Base-by-base conservation (phyloP, 192 early-diverging fungal genomes). In the Rhizoclosmatium globosum region DNA sequence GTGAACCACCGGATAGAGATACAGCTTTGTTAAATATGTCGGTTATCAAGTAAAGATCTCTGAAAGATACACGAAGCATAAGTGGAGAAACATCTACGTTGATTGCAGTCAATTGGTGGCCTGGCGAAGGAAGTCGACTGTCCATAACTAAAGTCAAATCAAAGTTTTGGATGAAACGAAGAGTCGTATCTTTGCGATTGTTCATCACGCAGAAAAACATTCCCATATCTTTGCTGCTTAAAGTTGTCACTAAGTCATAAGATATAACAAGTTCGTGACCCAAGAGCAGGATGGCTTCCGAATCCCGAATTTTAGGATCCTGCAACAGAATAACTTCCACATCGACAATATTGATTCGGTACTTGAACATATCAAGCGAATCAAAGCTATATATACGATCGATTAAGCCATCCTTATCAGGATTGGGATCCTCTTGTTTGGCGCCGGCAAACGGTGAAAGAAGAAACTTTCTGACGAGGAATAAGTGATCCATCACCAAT, bases 131-230 rank as follows among this genome's bases (percentile, higher is more conserved):
- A 7, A 86, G 85, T 11, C 91, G 90, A 46, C 87, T 90, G 76
- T 97, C 95, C 90, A 96, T 90, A 0, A 91, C 89, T 31, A 95
- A 68, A 3, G 92, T 91, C 17, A 97, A 81, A 64, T 97, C 92
- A 82, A 97, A 97, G 57, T 94, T 94, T 74, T 98, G 94, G 79
- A 99, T 94, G 58, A 98, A 94, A 4, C 92, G 90, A 23, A 98
- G 79, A 3, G 87, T 86, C 0, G 96, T 95, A 47, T 94, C 92
- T 6, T 91, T 86, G 11, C 94, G 86, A 64, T 89, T 91, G 77
- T 95, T 93, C 90, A 98, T 94, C 9, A 89, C 89, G 87, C 96
- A 99, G 15, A 99, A 86, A 47, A 93, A 94, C 89, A 98, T 95
- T 50, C 95, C 94, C 53, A 96, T 87, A 72, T 94, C 92, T 47